A percentile compares a stretch with the other conserved stretches of the same genome.
Conservation (phyloP, 148 eudicot species). For the Silene latifolia region DNA sequence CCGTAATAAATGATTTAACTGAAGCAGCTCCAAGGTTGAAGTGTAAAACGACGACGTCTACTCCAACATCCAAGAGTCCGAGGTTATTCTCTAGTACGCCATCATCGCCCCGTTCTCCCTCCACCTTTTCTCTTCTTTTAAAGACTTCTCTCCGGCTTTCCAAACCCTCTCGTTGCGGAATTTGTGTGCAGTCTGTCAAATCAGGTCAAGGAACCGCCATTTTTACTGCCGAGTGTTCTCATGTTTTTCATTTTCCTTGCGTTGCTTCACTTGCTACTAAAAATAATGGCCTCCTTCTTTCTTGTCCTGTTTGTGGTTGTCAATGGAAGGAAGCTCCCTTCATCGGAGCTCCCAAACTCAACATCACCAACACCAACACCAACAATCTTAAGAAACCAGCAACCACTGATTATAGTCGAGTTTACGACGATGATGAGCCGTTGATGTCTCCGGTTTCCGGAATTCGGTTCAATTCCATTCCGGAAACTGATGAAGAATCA, state of each 20-base stretch:
- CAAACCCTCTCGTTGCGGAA: slow-evolving; percentile 55
- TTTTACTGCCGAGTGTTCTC: slow-evolving; percentile 78
- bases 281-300: slow-evolving; percentile 35
- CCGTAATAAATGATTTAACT: slow-evolving; percentile 18
- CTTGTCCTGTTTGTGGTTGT: slow-evolving; percentile 64
- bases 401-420: slow-evolving; percentile 34
- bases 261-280: slow-evolving; percentile 46
- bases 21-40: slow-evolving; percentile 3
- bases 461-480: slow-evolving; percentile 63
- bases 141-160: slow-evolving; percentile 51
- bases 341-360: slow-evolving; percentile 23
- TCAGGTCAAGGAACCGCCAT: slow-evolving; percentile 72
- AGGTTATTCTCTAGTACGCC: slow-evolving; percentile 53
- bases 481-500: slow-evolving; percentile 61
- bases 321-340: slow-evolving; percentile 69
- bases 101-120: slow-evolving; percentile 66
- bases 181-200: slow-evolving; percentile 58
- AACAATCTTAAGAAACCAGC: not conserved
- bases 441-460: slow-evolving; percentile 56
- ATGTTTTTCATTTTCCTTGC: slow-evolving; percentile 72
- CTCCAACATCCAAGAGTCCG: slow-evolving; percentile 24
- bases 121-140: slow-evolving; percentile 58
- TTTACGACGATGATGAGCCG: slow-evolving; percentile 92
- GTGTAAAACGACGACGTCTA: slow-evolving; percentile 15
- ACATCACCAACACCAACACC: not conserved